Evolutionary conservation across 768 basidiomycete genomes (phyloP), one percentile per base, ranked within the genome.

Genomic region (Termitomyces sp.): DNA sequence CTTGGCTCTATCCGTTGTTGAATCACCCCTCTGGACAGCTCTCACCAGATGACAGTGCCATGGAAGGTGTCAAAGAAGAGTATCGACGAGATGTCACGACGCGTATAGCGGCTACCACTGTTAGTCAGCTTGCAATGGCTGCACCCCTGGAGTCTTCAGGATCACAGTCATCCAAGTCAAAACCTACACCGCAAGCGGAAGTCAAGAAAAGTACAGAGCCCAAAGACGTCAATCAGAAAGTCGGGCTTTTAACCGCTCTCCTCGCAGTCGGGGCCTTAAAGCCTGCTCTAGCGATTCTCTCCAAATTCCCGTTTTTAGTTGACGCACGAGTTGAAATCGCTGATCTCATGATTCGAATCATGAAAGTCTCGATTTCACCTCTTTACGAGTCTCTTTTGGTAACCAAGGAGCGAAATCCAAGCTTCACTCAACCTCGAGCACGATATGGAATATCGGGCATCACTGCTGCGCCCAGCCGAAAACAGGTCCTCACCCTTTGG

Each of bases 211-310:
- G 58, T 17, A 56, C 68, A 9, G 75, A 78, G 43, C 54, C 63
- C n/a, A 76, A 71, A 61, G 68, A 81, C 66, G 60, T 76, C 5
- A 90, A 94, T 63, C 95, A 98, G 69, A 92, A 92, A 65, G 80
- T 89, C 34, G 86, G 84, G 19, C 76, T 99, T 31, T 70, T 95
- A 32, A 75, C 78, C 43, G 90, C 92, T 14, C 75, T 98, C n/a
- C 83, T 99, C 31, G 79, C 92, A 32, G 75, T 98, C 46, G 97
- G 97, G 5, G 91, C 91, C 25, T 65, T 95, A 49, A 83, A 86
- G 45, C 86, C 91, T 1, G 86, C 91, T 9, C 71, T 93, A 51
- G 83, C 85, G 31, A 83, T 98, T 59, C 72, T 98, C 66, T 82
- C 88, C 46, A 86, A 86, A 66, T 94, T 85, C 68, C 90, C 90